Percentiles rank a stretch among this genome's conserved stretches.
These are phyloP conservation scores for Choanephora cucurbitarum DNA, from an alignment of 371 early-diverging fungal genomes.

Conservation along the genomic window DNA sequence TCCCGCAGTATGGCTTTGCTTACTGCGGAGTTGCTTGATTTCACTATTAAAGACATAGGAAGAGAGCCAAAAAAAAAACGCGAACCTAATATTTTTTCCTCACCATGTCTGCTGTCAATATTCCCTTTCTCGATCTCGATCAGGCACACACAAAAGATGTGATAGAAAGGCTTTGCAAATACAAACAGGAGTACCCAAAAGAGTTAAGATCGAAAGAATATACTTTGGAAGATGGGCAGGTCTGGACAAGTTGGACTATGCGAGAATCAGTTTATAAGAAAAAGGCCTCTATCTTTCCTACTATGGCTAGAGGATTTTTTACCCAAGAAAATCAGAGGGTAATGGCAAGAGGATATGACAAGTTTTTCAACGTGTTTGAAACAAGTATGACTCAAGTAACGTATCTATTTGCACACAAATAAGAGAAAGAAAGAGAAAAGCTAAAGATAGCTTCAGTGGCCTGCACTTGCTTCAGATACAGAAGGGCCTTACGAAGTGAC, in stretches of 20 bases:
- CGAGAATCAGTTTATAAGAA: slow-evolving; percentile 59
- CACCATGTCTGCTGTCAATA: slow-evolving; percentile 10
- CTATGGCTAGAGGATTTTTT: slow-evolving; percentile 85
- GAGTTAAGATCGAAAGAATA: slow-evolving; percentile 31
- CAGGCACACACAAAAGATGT: slow-evolving; percentile 17
- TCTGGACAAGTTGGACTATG: slow-evolving; percentile 49
- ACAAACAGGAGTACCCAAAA: slow-evolving; percentile 15
- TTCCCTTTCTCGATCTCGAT: slow-evolving; percentile 11
- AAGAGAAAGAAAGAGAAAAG: too few relatives aligned
- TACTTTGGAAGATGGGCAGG: slow-evolving; percentile 16
- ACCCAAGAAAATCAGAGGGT: slow-evolving; percentile 54
- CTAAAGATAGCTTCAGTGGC: too few relatives aligned
- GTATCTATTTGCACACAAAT: background rate
- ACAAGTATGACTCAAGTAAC: slow-evolving; percentile 55
- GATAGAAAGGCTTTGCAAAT: slow-evolving; percentile 18
- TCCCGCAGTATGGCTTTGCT: too few relatives aligned
- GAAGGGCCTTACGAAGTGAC: slow-evolving; percentile 89
- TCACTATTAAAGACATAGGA: background rate
- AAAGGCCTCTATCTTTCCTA: slow-evolving; percentile 61
- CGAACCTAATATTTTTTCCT: background rate
- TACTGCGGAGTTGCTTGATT: too few relatives aligned
- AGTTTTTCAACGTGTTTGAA: slow-evolving; percentile 88
- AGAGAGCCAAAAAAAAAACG: background rate
- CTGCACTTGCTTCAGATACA: slow-evolving; percentile 60
- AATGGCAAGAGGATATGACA: slow-evolving; percentile 90